Conservation (phyloP, 2,329 filamentous ascomycete species). For the Epichloe amarillans region DNA sequence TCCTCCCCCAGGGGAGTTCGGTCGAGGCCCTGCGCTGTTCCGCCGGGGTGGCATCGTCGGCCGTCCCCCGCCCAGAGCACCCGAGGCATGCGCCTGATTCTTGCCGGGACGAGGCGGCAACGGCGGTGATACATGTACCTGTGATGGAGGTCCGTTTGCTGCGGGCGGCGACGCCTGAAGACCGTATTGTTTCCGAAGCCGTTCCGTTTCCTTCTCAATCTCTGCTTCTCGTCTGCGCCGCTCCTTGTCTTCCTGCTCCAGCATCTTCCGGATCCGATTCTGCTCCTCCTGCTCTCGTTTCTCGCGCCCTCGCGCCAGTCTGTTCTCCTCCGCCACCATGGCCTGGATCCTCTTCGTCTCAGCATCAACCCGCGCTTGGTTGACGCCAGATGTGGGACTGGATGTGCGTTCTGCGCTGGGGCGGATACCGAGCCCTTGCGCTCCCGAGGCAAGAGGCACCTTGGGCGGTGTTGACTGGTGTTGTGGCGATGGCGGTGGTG, state of each 20-base stretch:
- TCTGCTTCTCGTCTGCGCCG: slow-evolving; percentile 38
- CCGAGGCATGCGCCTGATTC: slow-evolving; percentile 4
- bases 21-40: slow-evolving; percentile 26
- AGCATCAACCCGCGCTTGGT: slow-evolving; percentile 43
- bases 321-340: slow-evolving; percentile 36
- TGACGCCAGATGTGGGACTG: background rate
- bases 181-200: slow-evolving; percentile 57
- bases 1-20: slow-evolving; percentile 4
- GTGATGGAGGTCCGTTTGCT: slow-evolving; percentile 11
- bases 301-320: slow-evolving; percentile 40
- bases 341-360: slow-evolving; percentile 63
- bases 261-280: slow-evolving; percentile 47
- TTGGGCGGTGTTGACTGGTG: background rate
- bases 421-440: slow-evolving; percentile 16
- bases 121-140: slow-evolving; percentile 14
- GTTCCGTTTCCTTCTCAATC: slow-evolving; percentile 70
- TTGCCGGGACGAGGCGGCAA: slow-evolving; percentile 19
- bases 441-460: slow-evolving; percentile 22
- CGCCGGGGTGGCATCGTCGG: slow-evolving; percentile 22
- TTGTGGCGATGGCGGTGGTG: slow-evolving; percentile 15
- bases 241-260: slow-evolving; percentile 53
- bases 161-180: slow-evolving; percentile 29
- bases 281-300: slow-evolving; percentile 41
- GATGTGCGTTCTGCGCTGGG: slow-evolving; percentile 8
- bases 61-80: slow-evolving; percentile 11